Evolutionary conservation across 2,329 filamentous ascomycete species (phyloP).

Genomic region (Arthroderma sp.): DNA sequence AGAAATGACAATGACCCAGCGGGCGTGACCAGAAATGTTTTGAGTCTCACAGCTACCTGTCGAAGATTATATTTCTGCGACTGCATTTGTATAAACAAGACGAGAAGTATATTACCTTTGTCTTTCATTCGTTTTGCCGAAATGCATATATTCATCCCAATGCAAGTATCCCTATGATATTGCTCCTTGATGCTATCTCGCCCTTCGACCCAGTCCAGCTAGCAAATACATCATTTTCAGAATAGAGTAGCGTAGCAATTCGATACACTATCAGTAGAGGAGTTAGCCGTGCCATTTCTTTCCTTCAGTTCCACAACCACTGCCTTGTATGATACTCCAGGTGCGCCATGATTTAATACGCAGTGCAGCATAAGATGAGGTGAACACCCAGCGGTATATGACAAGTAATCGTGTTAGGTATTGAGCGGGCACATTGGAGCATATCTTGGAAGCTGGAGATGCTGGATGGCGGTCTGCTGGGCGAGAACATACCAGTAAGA

Average conservation of each 20-base stretch:
- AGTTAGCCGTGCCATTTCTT: conserved; percentile 1
- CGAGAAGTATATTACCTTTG: neutral
- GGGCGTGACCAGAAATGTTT: neutral
- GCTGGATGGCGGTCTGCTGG: conserved; percentile 1
- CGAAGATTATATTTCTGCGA: conserved; percentile 2
- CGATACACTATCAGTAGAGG: conserved; percentile 3
- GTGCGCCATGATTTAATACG: conserved; percentile 1
- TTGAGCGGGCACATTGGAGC: conserved; percentile 2
- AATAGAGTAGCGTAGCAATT: neutral
- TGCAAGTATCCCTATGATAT: conserved; percentile 3
- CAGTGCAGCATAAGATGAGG: neutral
- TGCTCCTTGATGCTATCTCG: neutral
- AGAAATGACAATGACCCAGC: conserved; percentile 2
- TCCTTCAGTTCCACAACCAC: conserved; percentile 1
- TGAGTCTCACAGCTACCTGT: neutral
- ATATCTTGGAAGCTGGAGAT: conserved; percentile 1
- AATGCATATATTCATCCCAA: conserved; percentile 5
- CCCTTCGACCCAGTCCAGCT: neutral
- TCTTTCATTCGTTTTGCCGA: conserved; percentile 2
- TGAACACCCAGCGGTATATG: neutral
- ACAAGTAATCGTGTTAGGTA: neutral
- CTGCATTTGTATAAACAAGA: conserved; percentile 1
- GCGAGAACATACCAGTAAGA: conserved; percentile 4
- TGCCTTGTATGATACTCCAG: conserved; percentile 1
- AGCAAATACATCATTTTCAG: conserved; percentile 1